phyloP scores from a whole-genome alignment of 164 flowering plant species.

The Chloranthus sessilifolius region DNA sequence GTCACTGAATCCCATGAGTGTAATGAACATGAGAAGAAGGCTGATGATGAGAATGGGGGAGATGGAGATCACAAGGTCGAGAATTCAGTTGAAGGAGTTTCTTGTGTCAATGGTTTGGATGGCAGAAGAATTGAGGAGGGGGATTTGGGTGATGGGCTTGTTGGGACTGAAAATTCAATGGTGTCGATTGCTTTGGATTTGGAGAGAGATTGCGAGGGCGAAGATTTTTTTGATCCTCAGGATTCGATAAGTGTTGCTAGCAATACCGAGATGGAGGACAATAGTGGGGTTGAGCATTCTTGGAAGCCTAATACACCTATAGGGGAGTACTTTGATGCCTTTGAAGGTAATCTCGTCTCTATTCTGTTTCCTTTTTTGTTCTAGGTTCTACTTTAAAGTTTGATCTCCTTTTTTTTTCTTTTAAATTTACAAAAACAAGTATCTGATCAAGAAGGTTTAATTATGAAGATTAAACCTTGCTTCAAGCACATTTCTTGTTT shows the following conservation, averaged over 20 bases:
- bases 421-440: too few species aligned
- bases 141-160: conserved; percentile 8
- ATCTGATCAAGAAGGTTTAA: too few species aligned
- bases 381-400: too few species aligned
- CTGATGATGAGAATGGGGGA: neutral
- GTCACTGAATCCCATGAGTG: conserved; percentile 20
- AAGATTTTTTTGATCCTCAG: conserved; percentile 62
- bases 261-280: conserved; percentile 46
- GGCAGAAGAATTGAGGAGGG: conserved; percentile 13
- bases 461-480: too few species aligned
- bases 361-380: too few species aligned
- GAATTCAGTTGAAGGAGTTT: conserved; percentile 10
- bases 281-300: conserved; percentile 32
- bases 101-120: conserved; percentile 20
- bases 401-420: too few species aligned
- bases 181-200: conserved; percentile 14
- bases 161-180: conserved; percentile 10
- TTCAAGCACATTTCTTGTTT: too few species aligned
- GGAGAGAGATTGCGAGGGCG: conserved; percentile 33
- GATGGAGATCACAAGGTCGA: conserved; percentile 8
- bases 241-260: conserved; percentile 60
- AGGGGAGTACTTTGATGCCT: conserved; percentile 84
- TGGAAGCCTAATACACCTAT: conserved; percentile 26
- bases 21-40: conserved; percentile 21
- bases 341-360: conserved; percentile 76